Evolutionary conservation across 2,329 filamentous ascomycete genomes (phyloP).

Genomic region (Trichophyton schoenleinii): DNA sequence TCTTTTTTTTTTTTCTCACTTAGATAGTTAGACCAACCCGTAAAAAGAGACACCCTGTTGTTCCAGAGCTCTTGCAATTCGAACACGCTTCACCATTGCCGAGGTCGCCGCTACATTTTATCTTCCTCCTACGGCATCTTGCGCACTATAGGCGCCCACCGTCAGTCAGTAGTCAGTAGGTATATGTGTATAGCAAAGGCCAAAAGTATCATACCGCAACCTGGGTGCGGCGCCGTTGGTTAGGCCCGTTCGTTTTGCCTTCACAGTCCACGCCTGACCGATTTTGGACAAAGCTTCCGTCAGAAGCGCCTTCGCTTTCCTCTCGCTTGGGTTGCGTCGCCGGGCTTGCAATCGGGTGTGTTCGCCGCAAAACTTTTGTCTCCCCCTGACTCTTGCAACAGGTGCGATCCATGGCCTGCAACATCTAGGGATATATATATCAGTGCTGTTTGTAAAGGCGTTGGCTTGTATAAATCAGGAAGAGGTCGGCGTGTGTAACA

Average conservation of each 20-base stretch:
- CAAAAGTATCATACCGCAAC: slow-evolving; percentile 35
- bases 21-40: slow-evolving; percentile 43
- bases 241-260: slow-evolving; percentile 25
- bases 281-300: not conserved
- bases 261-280: slow-evolving; percentile 6
- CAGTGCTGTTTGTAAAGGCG: slow-evolving; percentile 7
- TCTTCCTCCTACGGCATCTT: slow-evolving; percentile 85
- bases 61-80: slow-evolving; percentile 67
- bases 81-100: slow-evolving; percentile 65
- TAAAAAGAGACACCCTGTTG: slow-evolving; percentile 58
- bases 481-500: not conserved
- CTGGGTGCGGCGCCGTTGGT: slow-evolving; percentile 40
- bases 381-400: slow-evolving; percentile 17
- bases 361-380: slow-evolving; percentile 15
- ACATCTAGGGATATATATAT: not conserved
- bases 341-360: not conserved
- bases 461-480: not conserved
- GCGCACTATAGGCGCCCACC: slow-evolving; percentile 46
- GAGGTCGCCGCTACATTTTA: slow-evolving; percentile 78
- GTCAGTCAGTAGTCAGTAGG: not conserved
- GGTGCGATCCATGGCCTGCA: slow-evolving; percentile 18
- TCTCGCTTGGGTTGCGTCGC: not conserved
- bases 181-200: not conserved
- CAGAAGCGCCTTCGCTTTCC: not conserved
- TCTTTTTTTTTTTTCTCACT: too few species aligned